Conservation (phyloP, 495 filamentous ascomycete species). For the Aspergillus indologenus region DNA sequence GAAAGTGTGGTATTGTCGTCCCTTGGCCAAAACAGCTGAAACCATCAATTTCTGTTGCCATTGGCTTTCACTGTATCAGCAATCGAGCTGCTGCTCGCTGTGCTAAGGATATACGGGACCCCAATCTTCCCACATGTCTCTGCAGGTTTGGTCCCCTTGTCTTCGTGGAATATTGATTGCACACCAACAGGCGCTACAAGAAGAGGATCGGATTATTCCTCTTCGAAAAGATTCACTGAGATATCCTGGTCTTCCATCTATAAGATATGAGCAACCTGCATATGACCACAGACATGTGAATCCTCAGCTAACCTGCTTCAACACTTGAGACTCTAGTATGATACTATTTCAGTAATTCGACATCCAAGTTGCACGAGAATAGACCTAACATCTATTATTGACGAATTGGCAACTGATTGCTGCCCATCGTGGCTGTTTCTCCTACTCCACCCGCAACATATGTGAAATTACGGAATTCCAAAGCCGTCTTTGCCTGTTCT, state of each 20-base stretch:
- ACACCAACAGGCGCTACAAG: constrained; percentile 61
- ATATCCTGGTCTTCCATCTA: constrained; percentile 49
- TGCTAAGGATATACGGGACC: constrained; percentile 56
- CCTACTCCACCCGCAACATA: constrained; percentile 66
- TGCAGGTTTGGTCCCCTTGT: constrained; percentile 53
- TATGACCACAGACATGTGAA: background rate
- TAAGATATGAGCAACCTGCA: constrained; percentile 9
- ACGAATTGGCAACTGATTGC: constrained; percentile 61
- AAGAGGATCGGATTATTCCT: constrained; percentile 48
- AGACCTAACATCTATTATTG: constrained; percentile 57
- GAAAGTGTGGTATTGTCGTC: constrained; percentile 58
- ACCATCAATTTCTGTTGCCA: constrained; percentile 50
- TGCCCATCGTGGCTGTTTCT: constrained; percentile 62
- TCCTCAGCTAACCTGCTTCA: constrained; percentile 30
- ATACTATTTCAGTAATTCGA: background rate
- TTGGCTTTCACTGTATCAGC: constrained; percentile 51
- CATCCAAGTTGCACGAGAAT: background rate
- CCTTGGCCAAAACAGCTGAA: constrained; percentile 68
- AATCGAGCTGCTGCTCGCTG: constrained; percentile 52
- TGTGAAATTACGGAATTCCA: constrained; percentile 50
- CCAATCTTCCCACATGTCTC: constrained; percentile 49
- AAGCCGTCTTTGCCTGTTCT: constrained; percentile 48
- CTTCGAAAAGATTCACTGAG: constrained; percentile 54
- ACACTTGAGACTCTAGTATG: constrained; percentile 37
- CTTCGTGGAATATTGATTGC: constrained; percentile 54